phyloP scores from a whole-genome alignment of 78 protist species.

The Dictyostelium purpureum region DNA sequence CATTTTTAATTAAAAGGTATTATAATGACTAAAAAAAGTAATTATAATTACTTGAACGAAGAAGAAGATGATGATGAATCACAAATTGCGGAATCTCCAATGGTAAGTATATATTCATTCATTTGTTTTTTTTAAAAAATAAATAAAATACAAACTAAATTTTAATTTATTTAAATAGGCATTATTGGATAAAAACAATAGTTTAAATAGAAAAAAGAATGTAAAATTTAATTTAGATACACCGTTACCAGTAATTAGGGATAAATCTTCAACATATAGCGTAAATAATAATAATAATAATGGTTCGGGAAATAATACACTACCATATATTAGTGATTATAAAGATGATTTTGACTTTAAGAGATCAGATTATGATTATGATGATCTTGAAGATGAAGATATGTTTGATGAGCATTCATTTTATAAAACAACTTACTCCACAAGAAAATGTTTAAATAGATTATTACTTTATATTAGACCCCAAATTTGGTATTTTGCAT shows the following conservation, averaged over 20 bases:
- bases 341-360: conserved; percentile 9
- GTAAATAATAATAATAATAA: neutral
- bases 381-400: conserved; percentile 15
- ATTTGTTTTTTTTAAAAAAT: too few species aligned
- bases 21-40: neutral
- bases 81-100: neutral
- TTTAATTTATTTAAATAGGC: neutral
- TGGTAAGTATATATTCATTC: too few species aligned
- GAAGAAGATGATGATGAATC: conserved; percentile 6
- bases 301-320: neutral
- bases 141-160: neutral
- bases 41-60: conserved; percentile 17
- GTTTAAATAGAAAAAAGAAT: neutral
- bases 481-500: conserved; percentile 59
- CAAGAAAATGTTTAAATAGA: conserved; percentile 43
- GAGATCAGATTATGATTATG: conserved; percentile 12
- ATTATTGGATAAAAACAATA: neutral
- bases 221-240: neutral
- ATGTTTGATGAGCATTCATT: conserved; percentile 32
- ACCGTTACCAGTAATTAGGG: neutral
- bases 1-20: neutral
- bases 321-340: neutral
- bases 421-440: conserved; percentile 33
- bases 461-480: conserved; percentile 28
- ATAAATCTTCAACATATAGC: neutral